These are phyloP conservation scores for Candida oleophila DNA, from an alignment of 805 yeast genomes.

Conservation along the genomic window DNA sequence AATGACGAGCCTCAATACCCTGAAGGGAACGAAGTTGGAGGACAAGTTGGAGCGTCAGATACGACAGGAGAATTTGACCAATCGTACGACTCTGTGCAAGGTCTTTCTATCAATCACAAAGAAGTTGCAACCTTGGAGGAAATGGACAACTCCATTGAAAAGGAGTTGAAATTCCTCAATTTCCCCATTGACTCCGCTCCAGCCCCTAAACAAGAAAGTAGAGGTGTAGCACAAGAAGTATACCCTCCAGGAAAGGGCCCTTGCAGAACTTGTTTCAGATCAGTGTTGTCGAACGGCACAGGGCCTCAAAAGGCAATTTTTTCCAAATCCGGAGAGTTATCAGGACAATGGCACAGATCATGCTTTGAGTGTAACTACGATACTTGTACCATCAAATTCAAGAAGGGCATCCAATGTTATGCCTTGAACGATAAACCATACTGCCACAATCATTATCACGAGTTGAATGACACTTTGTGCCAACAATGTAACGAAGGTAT, in stretches of 20 bases:
- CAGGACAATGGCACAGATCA: constrained; percentile 91
- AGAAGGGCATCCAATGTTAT: constrained; percentile 65
- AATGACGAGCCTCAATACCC: constrained; percentile 10
- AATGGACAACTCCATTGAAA: constrained; percentile 29
- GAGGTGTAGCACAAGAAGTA: neutral
- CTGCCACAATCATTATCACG: constrained; percentile 78
- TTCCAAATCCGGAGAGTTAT: constrained; percentile 79
- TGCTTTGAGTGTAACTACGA: constrained; percentile 71
- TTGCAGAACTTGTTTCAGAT: constrained; percentile 68
- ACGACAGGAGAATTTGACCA: neutral
- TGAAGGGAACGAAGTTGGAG: constrained; percentile 1
- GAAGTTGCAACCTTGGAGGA: constrained; percentile 33
- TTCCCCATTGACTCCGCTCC: constrained; percentile 14
- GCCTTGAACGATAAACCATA: constrained; percentile 78
- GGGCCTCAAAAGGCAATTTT: constrained; percentile 61
- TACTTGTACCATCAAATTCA: constrained; percentile 56
- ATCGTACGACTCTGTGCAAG: neutral
- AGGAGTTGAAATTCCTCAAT: constrained; percentile 31
- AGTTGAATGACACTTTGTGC: constrained; percentile 73
- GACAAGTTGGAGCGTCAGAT: neutral
- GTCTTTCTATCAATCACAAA: constrained; percentile 1
- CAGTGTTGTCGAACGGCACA: constrained; percentile 42
- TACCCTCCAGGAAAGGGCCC: constrained; percentile 66
- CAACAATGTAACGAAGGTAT: constrained; percentile 69
- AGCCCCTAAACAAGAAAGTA: neutral